Conservation (phyloP, 345 rosid genomes). For the Salix suchowensis region DNA sequence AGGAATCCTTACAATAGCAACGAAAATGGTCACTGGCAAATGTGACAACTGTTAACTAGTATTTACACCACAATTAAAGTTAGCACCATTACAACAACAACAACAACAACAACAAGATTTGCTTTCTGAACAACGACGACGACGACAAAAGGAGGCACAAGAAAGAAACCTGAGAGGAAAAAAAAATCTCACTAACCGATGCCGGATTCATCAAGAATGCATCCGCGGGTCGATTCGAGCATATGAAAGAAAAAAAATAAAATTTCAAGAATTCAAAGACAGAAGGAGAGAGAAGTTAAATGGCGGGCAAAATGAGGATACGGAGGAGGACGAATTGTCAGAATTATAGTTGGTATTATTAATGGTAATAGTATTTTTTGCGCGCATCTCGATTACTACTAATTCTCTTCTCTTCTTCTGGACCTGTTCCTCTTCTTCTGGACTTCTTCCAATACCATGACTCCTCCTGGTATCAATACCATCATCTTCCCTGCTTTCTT, state of each 20-base stretch:
- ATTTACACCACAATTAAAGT: conserved; percentile 38
- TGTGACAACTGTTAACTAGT: neutral
- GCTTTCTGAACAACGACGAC: neutral
- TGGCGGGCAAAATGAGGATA: conserved; percentile 60
- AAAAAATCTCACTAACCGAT: conserved; percentile 16
- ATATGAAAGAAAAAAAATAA: conserved; percentile 11
- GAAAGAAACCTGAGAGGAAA: neutral
- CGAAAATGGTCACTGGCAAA: conserved; percentile 10
- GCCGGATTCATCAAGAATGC: conserved; percentile 40
- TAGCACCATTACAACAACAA: neutral
- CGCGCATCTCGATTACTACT: conserved; percentile 54
- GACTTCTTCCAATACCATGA: neutral
- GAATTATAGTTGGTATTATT: conserved; percentile 1
- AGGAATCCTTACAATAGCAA: conserved; percentile 13
- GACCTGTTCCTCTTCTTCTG: conserved; percentile 1
- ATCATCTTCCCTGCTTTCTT: conserved; percentile 8
- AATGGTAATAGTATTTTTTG: conserved; percentile 25
- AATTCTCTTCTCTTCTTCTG: conserved; percentile 7
- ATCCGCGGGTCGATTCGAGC: conserved; percentile 32
- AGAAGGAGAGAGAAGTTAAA: conserved; percentile 21
- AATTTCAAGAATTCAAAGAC: neutral
- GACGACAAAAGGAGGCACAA: neutral
- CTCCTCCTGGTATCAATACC: neutral
- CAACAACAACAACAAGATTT: neutral
- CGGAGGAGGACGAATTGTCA: neutral